Evolutionary conservation across 768 basidiomycete species (phyloP), one percentile per base, ranked within the genome.

Genomic region (Boletus fagicola): DNA sequence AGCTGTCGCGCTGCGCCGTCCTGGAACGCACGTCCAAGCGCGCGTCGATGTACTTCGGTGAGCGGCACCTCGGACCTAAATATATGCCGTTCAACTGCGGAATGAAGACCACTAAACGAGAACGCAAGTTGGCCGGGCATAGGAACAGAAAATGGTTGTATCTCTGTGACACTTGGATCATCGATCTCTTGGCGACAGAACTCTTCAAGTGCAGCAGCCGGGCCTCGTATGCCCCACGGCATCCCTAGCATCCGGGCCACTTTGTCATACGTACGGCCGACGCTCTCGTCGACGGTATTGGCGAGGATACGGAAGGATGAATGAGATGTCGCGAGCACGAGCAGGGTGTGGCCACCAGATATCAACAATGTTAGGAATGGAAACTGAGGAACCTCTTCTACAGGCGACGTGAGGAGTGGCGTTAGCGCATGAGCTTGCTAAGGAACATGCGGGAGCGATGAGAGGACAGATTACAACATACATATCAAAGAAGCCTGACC

Each of bases 401-500:
- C 57, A 53, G 71, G 74, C 9, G 80, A 74, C 0, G 94, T 92
- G 15, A 96, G 79, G 26, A 91, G 72, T 0, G 88, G 80, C 0
- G 92, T 95, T 0, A 95, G 76, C 0, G 95, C 91, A 66, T 97
- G 96, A 0, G 90, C 95, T 92, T 95, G 94, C 93, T 94, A 63
- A 42, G 31, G 36, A 38, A 51, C 15, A 38, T 58, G 42, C 33
- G 60, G 38, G 2, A 1, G 4, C 20, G 5, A 36, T 36, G 55
- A 42, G 40, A 53, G n/a, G 49, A 22, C 5, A n/a, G 2, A 33
- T 24, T 10, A 7, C 10, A 10, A 35, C 18, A 31, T 4, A 16
- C 9, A 40, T n/a, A 28, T 36, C 12, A 22, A 35, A 1, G 31
- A 30, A 42, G 66, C 77, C 47, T 47, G 38, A 93, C 94, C 95